Base-by-base conservation (phyloP, 352 stramenopile genomes). In the Globisporangium polare region DNA sequence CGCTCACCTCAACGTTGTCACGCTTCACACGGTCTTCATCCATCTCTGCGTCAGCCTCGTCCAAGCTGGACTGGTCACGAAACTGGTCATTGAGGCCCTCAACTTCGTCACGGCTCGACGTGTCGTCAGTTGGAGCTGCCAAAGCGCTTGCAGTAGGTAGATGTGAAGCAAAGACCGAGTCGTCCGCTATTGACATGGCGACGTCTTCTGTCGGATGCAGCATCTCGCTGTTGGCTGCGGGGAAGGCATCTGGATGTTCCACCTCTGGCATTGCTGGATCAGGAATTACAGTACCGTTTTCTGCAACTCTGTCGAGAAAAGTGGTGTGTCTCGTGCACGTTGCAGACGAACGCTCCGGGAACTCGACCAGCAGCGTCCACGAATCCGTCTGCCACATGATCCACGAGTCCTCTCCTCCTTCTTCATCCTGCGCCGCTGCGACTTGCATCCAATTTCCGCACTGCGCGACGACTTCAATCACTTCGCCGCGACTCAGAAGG, bases 371-470 rank as follows among this genome's bases (percentile, higher is more conserved):
- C 27, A 90, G 42, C 17, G 78, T 58, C 55, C 78, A 60, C 15
- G 67, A 66, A 46, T 78, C 78, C 17, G 74, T 89, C 31, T 69
- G 68, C 68, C 75, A 84, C 83, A 92, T 92, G 55, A 90, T 89
- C 83, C 83, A 90, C 49, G 68, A 69, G 39, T 74, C 77, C 2
- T 66, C 29, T 3, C 51, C 17, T 6, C 43, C 42, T 27, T 33
- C 41, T 53, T 46, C 60, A 37, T 27, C 41, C 24, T 61, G 26
- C 41, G 60, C 9, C 13, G 53, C 26, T n/a, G 53, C 52, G 60
- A 90, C 69, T 49, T 79, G 71, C 39, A 92, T 60, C 83, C 83
- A 90, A 22, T 77, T 72, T 1, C 69, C 80, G 26, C 72, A 74
- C 9, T 70, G 66, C 17, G 68, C 60, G n/a, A 69, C 68, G 26